Conservation (phyloP, 257 asterid species). For the Nicotiana noctiflora region DNA sequence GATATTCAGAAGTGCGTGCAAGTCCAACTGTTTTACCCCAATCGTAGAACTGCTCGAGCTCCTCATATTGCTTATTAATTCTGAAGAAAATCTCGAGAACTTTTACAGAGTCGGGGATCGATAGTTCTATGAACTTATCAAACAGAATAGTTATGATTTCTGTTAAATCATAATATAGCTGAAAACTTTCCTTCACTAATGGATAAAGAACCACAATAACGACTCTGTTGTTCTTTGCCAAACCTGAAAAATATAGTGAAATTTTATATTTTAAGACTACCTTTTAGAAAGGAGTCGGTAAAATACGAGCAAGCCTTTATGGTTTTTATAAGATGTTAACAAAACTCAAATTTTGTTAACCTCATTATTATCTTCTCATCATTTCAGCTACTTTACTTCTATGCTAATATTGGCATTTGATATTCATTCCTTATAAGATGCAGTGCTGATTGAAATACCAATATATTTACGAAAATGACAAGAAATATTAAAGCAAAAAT, state of each 20-base stretch:
- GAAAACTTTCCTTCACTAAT: constrained; percentile 71
- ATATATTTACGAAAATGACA: not conserved
- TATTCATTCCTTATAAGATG: not conserved
- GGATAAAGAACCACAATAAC: constrained; percentile 71
- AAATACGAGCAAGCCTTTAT: not conserved
- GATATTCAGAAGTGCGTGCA: constrained; percentile 68
- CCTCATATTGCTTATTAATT: constrained; percentile 73
- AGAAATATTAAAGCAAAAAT: not conserved
- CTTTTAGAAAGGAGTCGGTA: not conserved
- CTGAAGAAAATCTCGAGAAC: constrained; percentile 70
- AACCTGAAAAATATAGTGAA: constrained; percentile 35
- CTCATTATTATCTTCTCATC: not conserved
- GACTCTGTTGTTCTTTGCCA: constrained; percentile 60
- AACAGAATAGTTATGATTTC: constrained; percentile 62
- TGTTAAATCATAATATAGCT: constrained; percentile 53
- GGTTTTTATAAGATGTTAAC: not conserved
- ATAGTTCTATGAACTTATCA: constrained; percentile 80
- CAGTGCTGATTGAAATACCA: not conserved
- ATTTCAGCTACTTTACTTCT: not conserved
- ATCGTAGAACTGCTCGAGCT: constrained; percentile 58
- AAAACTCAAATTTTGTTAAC: not conserved
- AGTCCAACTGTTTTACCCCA: constrained; percentile 71
- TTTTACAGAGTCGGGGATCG: constrained; percentile 48
- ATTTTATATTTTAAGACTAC: not conserved
- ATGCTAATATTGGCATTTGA: not conserved